phyloP scores from a whole-genome alignment of 495 filamentous ascomycete species.

The Bryoglossum gracile region DNA sequence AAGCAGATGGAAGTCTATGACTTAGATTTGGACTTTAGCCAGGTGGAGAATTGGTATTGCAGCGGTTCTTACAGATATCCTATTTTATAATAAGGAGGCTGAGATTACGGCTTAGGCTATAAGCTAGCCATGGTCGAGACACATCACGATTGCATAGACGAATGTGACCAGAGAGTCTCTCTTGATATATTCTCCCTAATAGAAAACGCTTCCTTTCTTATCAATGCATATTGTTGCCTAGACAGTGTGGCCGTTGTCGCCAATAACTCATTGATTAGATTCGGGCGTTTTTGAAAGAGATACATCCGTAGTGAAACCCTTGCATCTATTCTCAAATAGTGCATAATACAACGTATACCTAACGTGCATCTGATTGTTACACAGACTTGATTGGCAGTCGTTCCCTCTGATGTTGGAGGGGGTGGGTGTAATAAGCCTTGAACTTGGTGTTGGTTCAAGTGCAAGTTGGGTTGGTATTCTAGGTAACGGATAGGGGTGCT shows the following conservation, averaged over 20 bases:
- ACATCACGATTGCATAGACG: slow-evolving; percentile 10
- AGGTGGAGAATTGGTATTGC: not conserved
- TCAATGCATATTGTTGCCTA: slow-evolving; percentile 20
- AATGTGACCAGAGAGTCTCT: slow-evolving; percentile 13
- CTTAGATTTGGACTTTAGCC: not conserved
- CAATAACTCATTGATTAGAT: slow-evolving; percentile 10
- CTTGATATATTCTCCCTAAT: slow-evolving; percentile 15
- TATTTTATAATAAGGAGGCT: not conserved
- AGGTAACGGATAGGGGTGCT: too few relatives aligned
- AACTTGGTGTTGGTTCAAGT: too few relatives aligned
- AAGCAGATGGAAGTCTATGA: not conserved
- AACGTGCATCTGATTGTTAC: too few relatives aligned
- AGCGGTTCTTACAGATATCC: not conserved
- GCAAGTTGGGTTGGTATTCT: too few relatives aligned
- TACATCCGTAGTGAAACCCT: not conserved
- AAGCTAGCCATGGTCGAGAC: slow-evolving; percentile 2
- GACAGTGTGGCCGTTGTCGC: slow-evolving; percentile 5
- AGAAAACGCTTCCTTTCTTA: slow-evolving; percentile 19
- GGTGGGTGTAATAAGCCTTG: too few relatives aligned
- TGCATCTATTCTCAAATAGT: not conserved
- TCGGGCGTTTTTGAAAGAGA: slow-evolving; percentile 7
- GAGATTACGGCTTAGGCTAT: not conserved
- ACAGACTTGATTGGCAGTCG: too few relatives aligned
- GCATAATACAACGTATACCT: not conserved
- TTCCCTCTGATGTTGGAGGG: too few relatives aligned